Base-by-base conservation (phyloP, 108 stramenopile species). In the Schizochytrium sp. region DNA sequence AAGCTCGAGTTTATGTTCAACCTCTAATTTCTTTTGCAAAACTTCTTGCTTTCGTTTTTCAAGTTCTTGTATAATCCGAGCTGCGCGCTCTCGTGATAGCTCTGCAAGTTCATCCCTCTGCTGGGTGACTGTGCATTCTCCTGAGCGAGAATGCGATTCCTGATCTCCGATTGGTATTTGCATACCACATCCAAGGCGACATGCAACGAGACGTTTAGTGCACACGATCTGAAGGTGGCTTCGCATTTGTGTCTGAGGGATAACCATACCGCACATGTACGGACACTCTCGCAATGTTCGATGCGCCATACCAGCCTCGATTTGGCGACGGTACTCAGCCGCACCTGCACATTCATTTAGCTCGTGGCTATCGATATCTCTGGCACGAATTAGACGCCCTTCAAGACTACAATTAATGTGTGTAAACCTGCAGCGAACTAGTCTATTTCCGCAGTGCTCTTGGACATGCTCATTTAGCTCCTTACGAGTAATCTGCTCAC, bases 321-420 rank as follows among this genome's bases (percentile, higher is more conserved):
- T 83, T 42, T 83, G 76, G 3, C 55, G 45, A 53, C 76, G 76
- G 55, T 38, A 55, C 5, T 17, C 2, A 0, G 2, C 50, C 0
- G 76, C 76, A 5, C 76, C 76, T 0, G 76, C 50, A 53, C 76
- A 83, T 28, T 83, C 76, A 5, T 83, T 53, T 10, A 5, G 53
- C 53, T 55, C 50, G 53, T 83, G 76, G 15, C 76, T 47, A 17
- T 3, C 76, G 15, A 83, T 83, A 38, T 83, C 76, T 47, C 8
- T 53, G 0, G 76, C 76, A 5, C 50, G 47, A n/a, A 83, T 10
- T 10, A 13, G 45, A 17, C 10, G 28, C 5, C 76, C 76, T 46
- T 5, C 1, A 49, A 83, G 76, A 7, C 53, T 40, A 53, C 76
- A 83, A 5, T 49, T n/a, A 10, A 83, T 83, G 53, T 83, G 76